Conservation (phyloP, 2,329 filamentous ascomycete species). For the Fusarium sp. region DNA sequence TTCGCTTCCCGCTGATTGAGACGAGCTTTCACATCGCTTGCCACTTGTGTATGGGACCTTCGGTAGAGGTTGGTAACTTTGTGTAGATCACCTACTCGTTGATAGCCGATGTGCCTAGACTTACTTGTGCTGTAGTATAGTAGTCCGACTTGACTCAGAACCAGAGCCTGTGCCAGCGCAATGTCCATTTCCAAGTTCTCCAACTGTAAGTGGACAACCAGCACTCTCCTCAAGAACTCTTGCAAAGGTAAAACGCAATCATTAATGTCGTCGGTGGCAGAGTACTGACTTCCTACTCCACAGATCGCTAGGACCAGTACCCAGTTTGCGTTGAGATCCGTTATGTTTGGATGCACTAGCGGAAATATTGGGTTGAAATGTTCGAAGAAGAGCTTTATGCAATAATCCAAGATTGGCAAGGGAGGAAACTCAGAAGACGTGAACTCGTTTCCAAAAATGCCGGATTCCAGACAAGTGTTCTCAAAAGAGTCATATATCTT, state of each 20-base stretch:
- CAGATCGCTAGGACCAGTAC: conserved; percentile 38
- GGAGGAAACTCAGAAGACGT: conserved; percentile 39
- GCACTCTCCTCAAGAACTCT: conserved; percentile 38
- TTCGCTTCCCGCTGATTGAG: not conserved
- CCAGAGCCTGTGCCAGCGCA: conserved; percentile 17
- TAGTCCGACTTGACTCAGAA: conserved; percentile 26
- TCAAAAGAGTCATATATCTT: conserved; percentile 13
- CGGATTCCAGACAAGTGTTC: conserved; percentile 7
- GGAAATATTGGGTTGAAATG: conserved; percentile 49
- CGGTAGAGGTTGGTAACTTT: not conserved
- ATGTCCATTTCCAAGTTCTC: not conserved
- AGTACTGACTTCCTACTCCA: conserved; percentile 42
- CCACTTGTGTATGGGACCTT: not conserved
- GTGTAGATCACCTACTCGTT: not conserved
- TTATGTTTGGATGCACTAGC: conserved; percentile 41
- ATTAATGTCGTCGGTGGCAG: conserved; percentile 34
- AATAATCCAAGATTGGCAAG: conserved; percentile 45
- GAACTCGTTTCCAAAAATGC: conserved; percentile 1
- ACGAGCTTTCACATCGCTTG: not conserved
- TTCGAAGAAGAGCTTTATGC: conserved; percentile 48
- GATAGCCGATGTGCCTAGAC: not conserved
- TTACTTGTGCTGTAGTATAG: conserved; percentile 2
- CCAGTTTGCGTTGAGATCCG: conserved; percentile 31
- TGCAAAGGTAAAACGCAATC: conserved; percentile 39
- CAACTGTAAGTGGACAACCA: conserved; percentile 5